These are phyloP conservation scores for Erysiphe pulchra DNA, from an alignment of 2,329 filamentous ascomycete species.

Conservation along the genomic window DNA sequence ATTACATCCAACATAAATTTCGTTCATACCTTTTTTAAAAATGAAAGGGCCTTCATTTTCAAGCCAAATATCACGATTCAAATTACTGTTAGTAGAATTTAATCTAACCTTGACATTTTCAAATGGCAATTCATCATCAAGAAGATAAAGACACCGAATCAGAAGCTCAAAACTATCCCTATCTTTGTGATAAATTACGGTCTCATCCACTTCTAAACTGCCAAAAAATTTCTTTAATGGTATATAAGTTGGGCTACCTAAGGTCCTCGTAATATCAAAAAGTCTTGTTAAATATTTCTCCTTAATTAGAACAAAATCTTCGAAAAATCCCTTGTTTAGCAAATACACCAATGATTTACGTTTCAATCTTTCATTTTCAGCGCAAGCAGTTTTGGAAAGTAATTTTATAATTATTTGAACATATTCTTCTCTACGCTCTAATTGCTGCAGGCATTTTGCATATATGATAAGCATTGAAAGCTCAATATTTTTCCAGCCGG, in stretches of 20 bases:
- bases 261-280: slow-evolving; percentile 9
- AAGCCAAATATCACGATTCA: slow-evolving; percentile 41
- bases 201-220: slow-evolving; percentile 37
- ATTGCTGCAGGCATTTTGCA: slow-evolving; percentile 51
- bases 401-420: slow-evolving; percentile 51
- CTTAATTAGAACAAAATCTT: slow-evolving; percentile 4
- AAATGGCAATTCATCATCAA: slow-evolving; percentile 43
- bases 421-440: slow-evolving; percentile 56
- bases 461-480: slow-evolving; percentile 70
- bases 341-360: slow-evolving; percentile 12
- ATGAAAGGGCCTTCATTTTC: slow-evolving; percentile 18
- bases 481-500: slow-evolving; percentile 57
- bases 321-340: slow-evolving; percentile 2
- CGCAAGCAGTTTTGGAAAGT: slow-evolving; percentile 36
- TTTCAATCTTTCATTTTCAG: slow-evolving; percentile 23
- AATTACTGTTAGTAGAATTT: slow-evolving; percentile 25
- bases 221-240: slow-evolving; percentile 52
- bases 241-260: slow-evolving; percentile 36
- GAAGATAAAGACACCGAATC: slow-evolving; percentile 42
- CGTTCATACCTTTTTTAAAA: slow-evolving; percentile 21
- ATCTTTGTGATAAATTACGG: slow-evolving; percentile 41
- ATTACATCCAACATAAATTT: slow-evolving; percentile 20
- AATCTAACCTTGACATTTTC: slow-evolving; percentile 40
- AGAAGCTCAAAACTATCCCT: slow-evolving; percentile 52
- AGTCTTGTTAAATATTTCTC: slow-evolving; percentile 12